Percentiles rank a stretch among this genome's conserved stretches.
Evolutionary conservation across 2,329 filamentous ascomycete genomes (phyloP).

Genomic region (Teratosphaeria zuluensis): DNA sequence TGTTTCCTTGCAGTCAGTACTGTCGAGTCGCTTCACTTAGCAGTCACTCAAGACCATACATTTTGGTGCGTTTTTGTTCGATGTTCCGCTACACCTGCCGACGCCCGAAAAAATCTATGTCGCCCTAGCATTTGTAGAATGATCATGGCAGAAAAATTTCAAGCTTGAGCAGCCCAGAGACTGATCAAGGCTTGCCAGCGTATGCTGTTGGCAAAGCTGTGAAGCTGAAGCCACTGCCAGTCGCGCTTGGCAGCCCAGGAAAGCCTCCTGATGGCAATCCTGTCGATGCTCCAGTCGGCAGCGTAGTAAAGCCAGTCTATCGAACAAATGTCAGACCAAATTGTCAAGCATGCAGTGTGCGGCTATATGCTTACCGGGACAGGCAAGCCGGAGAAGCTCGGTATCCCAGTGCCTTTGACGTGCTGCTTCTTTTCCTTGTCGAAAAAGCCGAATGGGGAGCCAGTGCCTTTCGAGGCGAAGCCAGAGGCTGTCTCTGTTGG

Average conservation of each 20-base stretch:
- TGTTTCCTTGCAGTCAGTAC: too few relatives aligned
- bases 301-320: not conserved
- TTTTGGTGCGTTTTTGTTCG: too few relatives aligned
- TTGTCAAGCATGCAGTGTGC: not conserved
- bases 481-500: not conserved
- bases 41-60: too few relatives aligned
- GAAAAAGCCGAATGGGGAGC: not conserved
- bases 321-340: not conserved
- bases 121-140: too few relatives aligned
- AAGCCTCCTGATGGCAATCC: not conserved
- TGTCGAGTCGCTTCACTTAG: too few relatives aligned
- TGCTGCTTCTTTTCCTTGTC: not conserved
- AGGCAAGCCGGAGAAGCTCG: not conserved
- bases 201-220: not conserved
- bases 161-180: too few relatives aligned
- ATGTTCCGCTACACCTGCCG: too few relatives aligned
- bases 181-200: not conserved
- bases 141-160: too few relatives aligned
- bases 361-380: not conserved
- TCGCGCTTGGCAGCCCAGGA: not conserved
- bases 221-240: not conserved
- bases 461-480: not conserved
- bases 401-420: not conserved
- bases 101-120: too few relatives aligned
- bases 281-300: too few relatives aligned